Base-by-base conservation (phyloP, 2,329 filamentous ascomycete species). In the Neoascochyta sp. region DNA sequence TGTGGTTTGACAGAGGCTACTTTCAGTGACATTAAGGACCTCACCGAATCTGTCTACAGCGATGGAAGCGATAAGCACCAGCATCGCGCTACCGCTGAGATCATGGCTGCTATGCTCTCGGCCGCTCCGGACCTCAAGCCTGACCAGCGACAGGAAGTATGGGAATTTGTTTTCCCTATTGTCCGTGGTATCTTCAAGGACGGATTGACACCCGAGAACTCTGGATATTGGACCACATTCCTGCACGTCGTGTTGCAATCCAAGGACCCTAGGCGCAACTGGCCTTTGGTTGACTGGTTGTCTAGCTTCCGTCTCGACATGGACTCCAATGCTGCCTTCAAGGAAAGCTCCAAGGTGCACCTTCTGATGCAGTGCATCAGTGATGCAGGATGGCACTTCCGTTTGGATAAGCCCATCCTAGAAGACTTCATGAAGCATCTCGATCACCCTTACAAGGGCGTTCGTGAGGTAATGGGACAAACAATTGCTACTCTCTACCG, bases 21-120 rank as follows among this genome's bases (percentile, higher is more conserved):
- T 0, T 86, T 95, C 50, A 80, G 90, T 5, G 92, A 98, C 32
- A 81, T 98, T 60, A 83, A 90, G 55, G 81, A 89, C 47, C 72
- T 95, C 38, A 78, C 85, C 4, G 70, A 76, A 36, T 76, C 78
- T 2, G 80, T 93, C 1, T 96, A 87, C 53, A 90, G 82, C 9
- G 90, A 98, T 60, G 92, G 93, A 7, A 92, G 81, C 50, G 92
- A 98, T 60, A 95, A 95, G 64, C 92, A 98, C 61, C 90, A 98
- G 60, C 92, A 98, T 60, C 85, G 92, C 29, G 92, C 92, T 10
- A 95, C 92, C 2, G 79, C 92, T 0, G 92, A 98, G 64, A 95
- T 98, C 33, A 69, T 98, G 27, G 88, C 86, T 9, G 89, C 86
- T 4, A 65, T 98, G 50, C 71, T 98, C 15, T 80, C 81, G 10